These are phyloP conservation scores for Boletus smithii DNA, from an alignment of 1,284 basidiomycete species.

Conservation along the genomic window DNA sequence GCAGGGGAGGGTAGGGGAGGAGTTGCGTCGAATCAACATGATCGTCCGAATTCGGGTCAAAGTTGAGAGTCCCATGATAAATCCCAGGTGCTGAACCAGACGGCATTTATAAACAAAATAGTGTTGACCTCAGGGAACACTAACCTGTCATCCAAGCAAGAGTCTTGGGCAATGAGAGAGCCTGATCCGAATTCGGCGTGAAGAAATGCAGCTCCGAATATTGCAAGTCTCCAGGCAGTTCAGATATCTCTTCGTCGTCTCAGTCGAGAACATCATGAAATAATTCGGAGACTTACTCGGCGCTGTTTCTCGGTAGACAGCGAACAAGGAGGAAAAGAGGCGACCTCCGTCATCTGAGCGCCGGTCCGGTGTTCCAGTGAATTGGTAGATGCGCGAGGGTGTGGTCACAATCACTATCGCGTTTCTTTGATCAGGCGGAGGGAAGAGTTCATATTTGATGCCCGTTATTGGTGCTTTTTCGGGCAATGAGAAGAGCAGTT, in stretches of 20 bases:
- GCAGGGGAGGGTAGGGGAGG: constrained; percentile 56
- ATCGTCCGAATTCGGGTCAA: constrained; percentile 65
- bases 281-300: constrained; percentile 60
- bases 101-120: constrained; percentile 8
- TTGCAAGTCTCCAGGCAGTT: constrained; percentile 74
- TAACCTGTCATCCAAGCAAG: constrained; percentile 90
- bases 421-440: constrained; percentile 56
- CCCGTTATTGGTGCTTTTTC: constrained; percentile 81
- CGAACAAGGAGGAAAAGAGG: constrained; percentile 74
- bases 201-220: constrained; percentile 79
- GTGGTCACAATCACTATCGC: constrained; percentile 82
- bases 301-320: constrained; percentile 65
- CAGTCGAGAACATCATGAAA: constrained; percentile 14
- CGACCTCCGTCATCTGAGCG: constrained; percentile 73
- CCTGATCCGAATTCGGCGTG: constrained; percentile 66
- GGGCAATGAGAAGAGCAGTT: constrained; percentile 74
- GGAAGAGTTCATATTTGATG: constrained; percentile 75
- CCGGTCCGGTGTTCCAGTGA: constrained; percentile 67
- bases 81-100: constrained; percentile 65
- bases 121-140: constrained; percentile 18
- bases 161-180: constrained; percentile 57
- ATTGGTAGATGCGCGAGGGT: constrained; percentile 88
- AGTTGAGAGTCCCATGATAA: constrained; percentile 77
- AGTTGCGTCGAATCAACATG: constrained; percentile 76
- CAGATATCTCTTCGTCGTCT: constrained; percentile 68